Percentiles rank a stretch among this genome's conserved stretches.
phyloP scores from a whole-genome alignment of 306 rosid genomes.

The Cicer yamashitae region DNA sequence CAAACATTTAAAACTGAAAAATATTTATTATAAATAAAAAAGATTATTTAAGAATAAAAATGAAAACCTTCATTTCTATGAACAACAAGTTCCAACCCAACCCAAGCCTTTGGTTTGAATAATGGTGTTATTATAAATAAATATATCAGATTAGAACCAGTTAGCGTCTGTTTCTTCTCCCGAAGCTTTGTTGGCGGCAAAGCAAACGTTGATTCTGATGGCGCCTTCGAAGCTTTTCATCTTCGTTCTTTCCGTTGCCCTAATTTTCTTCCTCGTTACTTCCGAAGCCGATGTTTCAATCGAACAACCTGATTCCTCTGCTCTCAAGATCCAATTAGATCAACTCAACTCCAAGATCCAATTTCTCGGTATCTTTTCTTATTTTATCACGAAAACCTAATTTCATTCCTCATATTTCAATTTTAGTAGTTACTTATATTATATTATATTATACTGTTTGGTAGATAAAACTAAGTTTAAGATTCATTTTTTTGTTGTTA shows the following conservation, averaged over 20 bases:
- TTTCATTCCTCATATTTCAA: not conserved
- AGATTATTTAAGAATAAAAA: not conserved
- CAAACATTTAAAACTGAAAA: not conserved
- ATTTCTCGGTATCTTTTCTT: slow-evolving; percentile 63
- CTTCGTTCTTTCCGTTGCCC: slow-evolving; percentile 60
- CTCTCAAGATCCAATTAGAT: slow-evolving; percentile 71
- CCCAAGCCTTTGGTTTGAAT: not conserved
- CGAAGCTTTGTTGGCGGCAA: slow-evolving; percentile 63
- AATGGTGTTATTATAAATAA: slow-evolving; percentile 16
- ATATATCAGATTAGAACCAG: slow-evolving; percentile 1
- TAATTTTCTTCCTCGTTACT: slow-evolving; percentile 49
- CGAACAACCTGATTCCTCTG: slow-evolving; percentile 56
- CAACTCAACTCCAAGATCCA: slow-evolving; percentile 80
- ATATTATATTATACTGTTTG: not conserved
- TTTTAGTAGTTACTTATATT: not conserved
- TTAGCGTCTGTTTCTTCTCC: not conserved
- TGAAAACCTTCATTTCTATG: too few relatives aligned
- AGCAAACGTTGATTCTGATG: slow-evolving; percentile 59
- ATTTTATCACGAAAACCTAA: not conserved
- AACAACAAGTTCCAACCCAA: not conserved
- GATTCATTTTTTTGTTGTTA: not conserved
- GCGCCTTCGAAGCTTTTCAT: slow-evolving; percentile 71
- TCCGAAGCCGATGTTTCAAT: slow-evolving; percentile 61
- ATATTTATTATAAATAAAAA: not conserved
- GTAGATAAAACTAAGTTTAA: not conserved